Evolutionary conservation across 2,329 filamentous ascomycete genomes (phyloP).

Genomic region (Cercospora sp.): DNA sequence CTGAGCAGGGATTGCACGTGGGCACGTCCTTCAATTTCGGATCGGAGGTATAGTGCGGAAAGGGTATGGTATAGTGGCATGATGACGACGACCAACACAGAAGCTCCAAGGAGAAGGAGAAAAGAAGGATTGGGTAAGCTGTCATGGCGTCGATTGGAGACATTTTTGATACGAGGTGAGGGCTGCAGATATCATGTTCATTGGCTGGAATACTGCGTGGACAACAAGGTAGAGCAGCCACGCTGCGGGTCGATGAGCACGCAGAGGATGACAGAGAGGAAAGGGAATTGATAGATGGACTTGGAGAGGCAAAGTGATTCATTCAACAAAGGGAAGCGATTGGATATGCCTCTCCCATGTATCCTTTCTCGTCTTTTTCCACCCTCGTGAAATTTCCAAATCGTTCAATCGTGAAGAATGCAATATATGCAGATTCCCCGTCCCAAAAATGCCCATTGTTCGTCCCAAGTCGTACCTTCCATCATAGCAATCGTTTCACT

Average conservation of each 20-base stretch:
- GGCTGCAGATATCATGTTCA: too few relatives aligned
- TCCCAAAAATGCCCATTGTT: neutral
- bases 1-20: neutral
- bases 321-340: neutral
- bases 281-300: neutral
- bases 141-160: neutral
- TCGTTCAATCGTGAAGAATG: neutral
- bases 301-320: neutral
- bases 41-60: neutral
- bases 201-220: too few relatives aligned
- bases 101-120: neutral
- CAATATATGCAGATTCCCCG: neutral
- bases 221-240: neutral
- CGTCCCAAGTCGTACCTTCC: neutral
- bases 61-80: neutral
- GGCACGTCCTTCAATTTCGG: neutral
- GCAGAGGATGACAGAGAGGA: neutral
- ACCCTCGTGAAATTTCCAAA: neutral
- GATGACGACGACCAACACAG: neutral
- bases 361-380: neutral
- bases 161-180: neutral
- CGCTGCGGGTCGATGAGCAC: too few relatives aligned
- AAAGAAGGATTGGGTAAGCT: neutral
- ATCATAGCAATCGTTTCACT: slow-evolving; percentile 4
- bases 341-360: neutral